These are phyloP conservation scores for Saxophila tyrrhenica DNA, from an alignment of 495 filamentous ascomycete genomes.

Conservation along the genomic window DNA sequence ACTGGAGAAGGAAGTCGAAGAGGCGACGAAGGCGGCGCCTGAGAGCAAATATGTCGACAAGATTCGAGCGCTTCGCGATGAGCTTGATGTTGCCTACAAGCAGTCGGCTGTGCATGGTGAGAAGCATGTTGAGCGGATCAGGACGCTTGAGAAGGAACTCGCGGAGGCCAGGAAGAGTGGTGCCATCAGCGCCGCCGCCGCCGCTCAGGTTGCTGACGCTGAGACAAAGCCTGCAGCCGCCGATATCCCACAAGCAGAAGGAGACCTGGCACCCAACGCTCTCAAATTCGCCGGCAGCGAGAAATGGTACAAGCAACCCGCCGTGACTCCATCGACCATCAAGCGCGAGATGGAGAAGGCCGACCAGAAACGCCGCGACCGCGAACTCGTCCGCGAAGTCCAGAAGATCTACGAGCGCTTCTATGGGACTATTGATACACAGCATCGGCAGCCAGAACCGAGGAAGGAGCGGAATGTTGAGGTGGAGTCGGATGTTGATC, in stretches of 20 bases:
- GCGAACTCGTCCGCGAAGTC: conserved; percentile 31
- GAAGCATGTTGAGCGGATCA: conserved; percentile 1
- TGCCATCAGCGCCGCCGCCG: not conserved
- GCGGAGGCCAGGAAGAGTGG: conserved; percentile 25
- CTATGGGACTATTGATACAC: conserved; percentile 35
- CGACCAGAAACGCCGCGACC: conserved; percentile 22
- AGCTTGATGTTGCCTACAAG: not conserved
- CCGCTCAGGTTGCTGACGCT: not conserved
- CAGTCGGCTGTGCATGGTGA: not conserved
- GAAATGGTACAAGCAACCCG: conserved; percentile 28
- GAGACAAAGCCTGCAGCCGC: conserved; percentile 25
- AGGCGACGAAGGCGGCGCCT: conserved; percentile 39
- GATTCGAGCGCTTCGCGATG: not conserved
- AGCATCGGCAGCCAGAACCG: conserved; percentile 27
- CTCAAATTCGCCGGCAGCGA: conserved; percentile 22
- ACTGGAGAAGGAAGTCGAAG: conserved; percentile 33
- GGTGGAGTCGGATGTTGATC: conserved; percentile 15
- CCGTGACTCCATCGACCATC: not conserved
- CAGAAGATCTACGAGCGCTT: conserved; percentile 36
- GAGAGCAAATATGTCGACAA: not conserved
- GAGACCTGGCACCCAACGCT: conserved; percentile 27
- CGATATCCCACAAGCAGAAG: conserved; percentile 49
- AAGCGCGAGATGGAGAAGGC: conserved; percentile 14
- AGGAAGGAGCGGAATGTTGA: conserved; percentile 6
- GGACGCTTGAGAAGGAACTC: not conserved